phyloP scores from a whole-genome alignment of 192 early-diverging fungal species.

The Allomyces javanicus region DNA sequence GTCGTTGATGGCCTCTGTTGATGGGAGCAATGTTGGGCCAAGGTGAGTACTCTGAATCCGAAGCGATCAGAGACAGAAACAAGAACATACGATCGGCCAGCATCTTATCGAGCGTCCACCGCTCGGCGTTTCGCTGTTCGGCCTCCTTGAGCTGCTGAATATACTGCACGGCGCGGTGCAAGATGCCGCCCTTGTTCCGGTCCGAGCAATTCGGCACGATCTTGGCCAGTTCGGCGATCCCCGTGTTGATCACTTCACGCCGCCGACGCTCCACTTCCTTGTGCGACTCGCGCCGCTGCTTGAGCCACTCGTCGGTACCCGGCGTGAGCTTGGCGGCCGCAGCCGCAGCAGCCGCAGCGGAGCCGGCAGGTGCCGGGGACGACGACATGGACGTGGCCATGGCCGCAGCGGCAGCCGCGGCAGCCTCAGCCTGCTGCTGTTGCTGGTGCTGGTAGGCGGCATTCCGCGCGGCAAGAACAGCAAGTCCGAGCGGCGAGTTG shows the following conservation, averaged over 20 bases:
- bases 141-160: constrained; percentile 7
- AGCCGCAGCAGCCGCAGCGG: neutral
- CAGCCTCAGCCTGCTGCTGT: too few relatives aligned
- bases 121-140: constrained; percentile 1
- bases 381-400: too few relatives aligned
- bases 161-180: neutral
- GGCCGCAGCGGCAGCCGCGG: too few relatives aligned
- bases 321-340: constrained; percentile 18
- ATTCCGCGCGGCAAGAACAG: too few relatives aligned
- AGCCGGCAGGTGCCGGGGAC: too few relatives aligned
- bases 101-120: neutral
- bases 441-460: too few relatives aligned
- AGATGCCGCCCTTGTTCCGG: constrained; percentile 30
- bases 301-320: constrained; percentile 63
- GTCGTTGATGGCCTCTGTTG: neutral
- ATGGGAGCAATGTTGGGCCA: neutral
- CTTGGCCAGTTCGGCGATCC: constrained; percentile 70
- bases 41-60: neutral
- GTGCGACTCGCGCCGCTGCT: constrained; percentile 63
- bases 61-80: neutral
- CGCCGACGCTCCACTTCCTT: constrained; percentile 87
- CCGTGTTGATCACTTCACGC: constrained; percentile 79
- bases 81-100: neutral
- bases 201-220: constrained; percentile 56
- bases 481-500: too few relatives aligned